phyloP scores from a whole-genome alignment of 148 eudicot species.

The Fagopyrum tataricum region DNA sequence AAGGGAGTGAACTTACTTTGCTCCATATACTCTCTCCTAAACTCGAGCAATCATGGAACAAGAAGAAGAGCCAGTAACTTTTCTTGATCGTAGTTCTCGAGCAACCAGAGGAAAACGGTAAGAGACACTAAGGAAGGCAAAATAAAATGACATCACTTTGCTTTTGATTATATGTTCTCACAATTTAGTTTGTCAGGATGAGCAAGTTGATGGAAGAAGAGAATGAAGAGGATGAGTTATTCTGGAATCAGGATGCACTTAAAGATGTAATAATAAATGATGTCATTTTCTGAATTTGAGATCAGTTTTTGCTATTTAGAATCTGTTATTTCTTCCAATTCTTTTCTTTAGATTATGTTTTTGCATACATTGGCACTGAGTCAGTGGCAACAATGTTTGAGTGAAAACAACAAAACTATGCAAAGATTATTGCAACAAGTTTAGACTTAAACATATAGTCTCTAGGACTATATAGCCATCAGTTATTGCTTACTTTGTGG shows the following conservation, averaged over 20 bases:
- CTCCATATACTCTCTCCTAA: background rate
- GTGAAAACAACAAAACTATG: background rate
- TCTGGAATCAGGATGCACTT: slow-evolving; percentile 98
- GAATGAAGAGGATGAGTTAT: slow-evolving; percentile 78
- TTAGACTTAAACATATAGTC: background rate
- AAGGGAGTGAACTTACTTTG: background rate
- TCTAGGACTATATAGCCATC: background rate
- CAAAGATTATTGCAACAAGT: background rate
- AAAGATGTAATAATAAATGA: slow-evolving; percentile 45
- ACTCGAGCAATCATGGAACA: slow-evolving; percentile 41
- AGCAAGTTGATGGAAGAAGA: slow-evolving; percentile 86
- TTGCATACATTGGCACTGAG: background rate
- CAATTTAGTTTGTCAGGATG: slow-evolving; percentile 41
- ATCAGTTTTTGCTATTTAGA: background rate
- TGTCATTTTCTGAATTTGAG: background rate
- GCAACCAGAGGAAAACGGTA: slow-evolving; percentile 90
- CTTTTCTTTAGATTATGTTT: background rate
- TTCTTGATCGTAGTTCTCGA: slow-evolving; percentile 75
- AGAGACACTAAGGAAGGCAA: background rate
- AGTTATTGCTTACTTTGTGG: background rate
- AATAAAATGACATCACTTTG: slow-evolving; percentile 1
- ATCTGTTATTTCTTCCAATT: background rate
- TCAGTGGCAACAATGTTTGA: background rate
- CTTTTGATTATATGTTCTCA: slow-evolving; percentile 1
- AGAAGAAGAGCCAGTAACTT: slow-evolving; percentile 29